Conservation (phyloP, 305 asterid species). For the Nicotiana rustica region DNA sequence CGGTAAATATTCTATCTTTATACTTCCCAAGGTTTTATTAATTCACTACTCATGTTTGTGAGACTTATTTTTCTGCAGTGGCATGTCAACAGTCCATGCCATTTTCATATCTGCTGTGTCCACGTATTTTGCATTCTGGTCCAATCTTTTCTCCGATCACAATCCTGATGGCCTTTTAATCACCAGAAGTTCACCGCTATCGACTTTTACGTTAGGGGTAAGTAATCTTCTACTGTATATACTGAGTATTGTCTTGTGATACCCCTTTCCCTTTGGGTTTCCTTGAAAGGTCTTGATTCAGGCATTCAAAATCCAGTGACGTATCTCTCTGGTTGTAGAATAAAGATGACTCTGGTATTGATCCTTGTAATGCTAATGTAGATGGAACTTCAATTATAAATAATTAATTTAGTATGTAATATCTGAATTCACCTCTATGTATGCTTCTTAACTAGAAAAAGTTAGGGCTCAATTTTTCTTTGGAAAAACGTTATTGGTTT, state of each 20-base stretch:
- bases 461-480: background rate
- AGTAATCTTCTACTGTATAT: constrained; percentile 40
- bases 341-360: constrained; percentile 19
- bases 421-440: constrained; percentile 14
- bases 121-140: constrained; percentile 88
- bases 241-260: constrained; percentile 24
- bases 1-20: constrained; percentile 60
- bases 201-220: constrained; percentile 91
- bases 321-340: background rate
- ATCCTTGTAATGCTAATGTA: constrained; percentile 11
- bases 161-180: constrained; percentile 63
- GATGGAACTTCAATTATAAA: background rate
- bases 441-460: constrained; percentile 17
- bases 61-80: constrained; percentile 62
- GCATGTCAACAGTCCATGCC: constrained; percentile 91
- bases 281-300: background rate
- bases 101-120: constrained; percentile 75
- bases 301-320: background rate
- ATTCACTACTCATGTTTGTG: constrained; percentile 18
- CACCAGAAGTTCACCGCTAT: constrained; percentile 70
- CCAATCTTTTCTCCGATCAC: constrained; percentile 78
- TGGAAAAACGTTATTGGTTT: constrained; percentile 9
- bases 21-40: constrained; percentile 27
- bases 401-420: background rate
- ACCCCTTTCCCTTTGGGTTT: background rate